These are phyloP conservation scores for Ashbya aceris DNA, from an alignment of 1,139 yeast genomes.

Conservation along the genomic window DNA sequence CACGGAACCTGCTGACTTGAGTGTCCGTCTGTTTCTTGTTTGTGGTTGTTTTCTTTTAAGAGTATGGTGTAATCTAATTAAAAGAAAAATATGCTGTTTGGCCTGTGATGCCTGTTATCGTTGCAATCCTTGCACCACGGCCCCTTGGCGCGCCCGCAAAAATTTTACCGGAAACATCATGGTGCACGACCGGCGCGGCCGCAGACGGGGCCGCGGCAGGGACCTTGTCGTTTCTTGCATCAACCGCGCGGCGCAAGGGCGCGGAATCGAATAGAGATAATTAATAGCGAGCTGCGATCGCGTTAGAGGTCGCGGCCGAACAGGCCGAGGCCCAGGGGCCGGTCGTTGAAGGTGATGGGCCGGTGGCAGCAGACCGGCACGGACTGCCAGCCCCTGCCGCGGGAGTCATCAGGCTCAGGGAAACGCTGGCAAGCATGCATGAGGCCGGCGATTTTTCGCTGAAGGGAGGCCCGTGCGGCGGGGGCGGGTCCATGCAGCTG, in stretches of 20 bases:
- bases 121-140: neutral
- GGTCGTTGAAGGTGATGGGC: conserved; percentile 2
- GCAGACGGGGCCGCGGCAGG: neutral
- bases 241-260: neutral
- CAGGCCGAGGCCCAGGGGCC: conserved; percentile 1
- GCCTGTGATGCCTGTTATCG: neutral
- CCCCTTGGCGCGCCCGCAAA: neutral
- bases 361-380: conserved; percentile 2
- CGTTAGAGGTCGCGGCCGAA: neutral
- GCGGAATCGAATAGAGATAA: neutral
- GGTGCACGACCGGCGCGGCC: neutral
- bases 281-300: neutral
- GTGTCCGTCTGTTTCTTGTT: neutral
- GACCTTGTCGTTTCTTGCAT: neutral
- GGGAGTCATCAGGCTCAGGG: neutral
- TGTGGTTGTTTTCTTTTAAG: conserved; percentile 2
- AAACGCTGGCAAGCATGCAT: conserved; percentile 1
- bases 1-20: neutral
- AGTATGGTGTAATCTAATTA: conserved; percentile 1
- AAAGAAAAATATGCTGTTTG: conserved; percentile 1
- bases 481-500: neutral
- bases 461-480: neutral
- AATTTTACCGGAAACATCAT: neutral
- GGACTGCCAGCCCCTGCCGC: conserved; percentile 1
- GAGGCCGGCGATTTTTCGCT: neutral